Evolutionary conservation across 2,329 filamentous ascomycete genomes (phyloP).

Genomic region (Hortaea sp.): DNA sequence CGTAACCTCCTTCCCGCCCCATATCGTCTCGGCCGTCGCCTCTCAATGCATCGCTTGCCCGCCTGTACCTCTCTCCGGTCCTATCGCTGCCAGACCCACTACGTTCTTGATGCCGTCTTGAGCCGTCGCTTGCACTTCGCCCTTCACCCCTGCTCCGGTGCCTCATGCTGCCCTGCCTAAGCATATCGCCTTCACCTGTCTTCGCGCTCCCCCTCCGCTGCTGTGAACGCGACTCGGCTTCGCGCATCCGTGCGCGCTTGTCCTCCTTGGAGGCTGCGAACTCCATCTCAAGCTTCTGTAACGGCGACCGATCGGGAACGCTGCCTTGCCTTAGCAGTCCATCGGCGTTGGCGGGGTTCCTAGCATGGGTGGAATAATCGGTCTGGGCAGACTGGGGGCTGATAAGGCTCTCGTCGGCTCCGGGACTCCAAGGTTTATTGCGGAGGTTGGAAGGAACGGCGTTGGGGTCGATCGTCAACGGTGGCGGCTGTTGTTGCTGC

Average conservation of each 20-base stretch:
- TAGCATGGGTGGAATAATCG: conserved; percentile 8
- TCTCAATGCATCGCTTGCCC: background rate
- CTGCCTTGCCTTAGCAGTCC: conserved; percentile 36
- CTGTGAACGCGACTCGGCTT: conserved; percentile 65
- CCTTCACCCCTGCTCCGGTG: background rate
- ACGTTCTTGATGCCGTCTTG: background rate
- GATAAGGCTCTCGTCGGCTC: conserved; percentile 11
- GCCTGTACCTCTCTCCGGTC: background rate
- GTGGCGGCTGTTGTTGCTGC: conserved; percentile 5
- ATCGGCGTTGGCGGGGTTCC: conserved; percentile 10
- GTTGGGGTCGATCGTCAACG: conserved; percentile 16
- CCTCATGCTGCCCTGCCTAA: conserved; percentile 12
- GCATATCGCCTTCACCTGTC: conserved; percentile 5
- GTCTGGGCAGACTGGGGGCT: conserved; percentile 11
- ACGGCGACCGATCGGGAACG: conserved; percentile 74
- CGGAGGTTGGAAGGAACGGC: conserved; percentile 19
- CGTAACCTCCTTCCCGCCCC: too few species aligned
- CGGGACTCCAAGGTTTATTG: conserved; percentile 16
- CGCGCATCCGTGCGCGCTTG: conserved; percentile 73
- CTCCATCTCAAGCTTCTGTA: conserved; percentile 87
- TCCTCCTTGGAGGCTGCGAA: conserved; percentile 82
- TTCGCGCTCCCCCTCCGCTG: conserved; percentile 31
- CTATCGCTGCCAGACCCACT: background rate
- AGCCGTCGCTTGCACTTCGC: background rate
- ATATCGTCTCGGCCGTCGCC: too few species aligned